Conservation (phyloP, 306 rosid genomes). For the Lotus japonicus region DNA sequence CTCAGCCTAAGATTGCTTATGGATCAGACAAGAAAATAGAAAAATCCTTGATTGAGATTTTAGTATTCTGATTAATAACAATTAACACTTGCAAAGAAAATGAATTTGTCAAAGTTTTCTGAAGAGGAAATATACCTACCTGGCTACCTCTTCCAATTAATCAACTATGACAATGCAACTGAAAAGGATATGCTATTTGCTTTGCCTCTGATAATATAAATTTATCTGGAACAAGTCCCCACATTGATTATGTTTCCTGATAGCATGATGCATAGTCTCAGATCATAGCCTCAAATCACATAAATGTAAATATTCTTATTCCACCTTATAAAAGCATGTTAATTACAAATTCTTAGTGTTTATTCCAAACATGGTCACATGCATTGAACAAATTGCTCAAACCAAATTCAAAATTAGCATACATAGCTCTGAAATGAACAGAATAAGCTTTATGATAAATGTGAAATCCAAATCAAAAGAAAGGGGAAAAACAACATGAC, state of each 20-base stretch:
- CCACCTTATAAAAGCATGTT: neutral
- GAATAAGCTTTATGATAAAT: neutral
- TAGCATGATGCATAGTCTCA: neutral
- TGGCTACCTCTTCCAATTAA: constrained; percentile 20
- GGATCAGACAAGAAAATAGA: neutral
- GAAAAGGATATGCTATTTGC: neutral
- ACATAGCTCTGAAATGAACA: neutral
- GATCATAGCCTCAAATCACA: neutral
- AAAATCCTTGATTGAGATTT: neutral
- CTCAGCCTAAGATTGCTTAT: neutral
- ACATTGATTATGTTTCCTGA: neutral
- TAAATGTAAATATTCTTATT: no score
- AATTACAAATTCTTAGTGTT: neutral
- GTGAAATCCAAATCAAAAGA: neutral
- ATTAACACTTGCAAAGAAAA: neutral
- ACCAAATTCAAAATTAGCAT: neutral
- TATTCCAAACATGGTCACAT: neutral
- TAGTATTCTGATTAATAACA: neutral
- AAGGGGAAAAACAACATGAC: neutral
- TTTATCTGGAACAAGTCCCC: neutral
- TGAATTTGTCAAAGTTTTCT: constrained; percentile 15
- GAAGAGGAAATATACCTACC: constrained; percentile 22
- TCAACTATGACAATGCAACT: neutral
- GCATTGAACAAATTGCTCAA: neutral
- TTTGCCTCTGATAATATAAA: neutral